Evolutionary conservation across 2,329 filamentous ascomycete genomes (phyloP).

Genomic region (Myriosclerotinia duriaeana): DNA sequence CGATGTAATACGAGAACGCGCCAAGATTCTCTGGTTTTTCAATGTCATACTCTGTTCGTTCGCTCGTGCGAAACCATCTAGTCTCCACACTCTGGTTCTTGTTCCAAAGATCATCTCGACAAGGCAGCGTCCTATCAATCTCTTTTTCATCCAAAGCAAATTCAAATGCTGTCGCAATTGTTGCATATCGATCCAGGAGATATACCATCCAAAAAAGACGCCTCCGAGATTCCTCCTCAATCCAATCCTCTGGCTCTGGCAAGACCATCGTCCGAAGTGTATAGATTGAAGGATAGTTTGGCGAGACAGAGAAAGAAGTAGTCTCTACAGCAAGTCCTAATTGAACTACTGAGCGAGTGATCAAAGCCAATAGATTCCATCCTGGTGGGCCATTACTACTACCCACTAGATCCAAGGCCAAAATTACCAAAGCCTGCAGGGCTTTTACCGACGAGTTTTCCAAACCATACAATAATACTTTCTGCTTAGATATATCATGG

Average conservation of each 20-base stretch:
- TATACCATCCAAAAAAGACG: constrained; percentile 95
- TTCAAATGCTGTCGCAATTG: constrained; percentile 86
- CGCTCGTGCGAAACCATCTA: constrained; percentile 67
- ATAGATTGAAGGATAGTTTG: constrained; percentile 81
- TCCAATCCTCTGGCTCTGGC: constrained; percentile 78
- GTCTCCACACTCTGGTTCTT: constrained; percentile 84
- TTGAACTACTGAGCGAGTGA: constrained; percentile 85
- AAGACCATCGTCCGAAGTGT: constrained; percentile 82
- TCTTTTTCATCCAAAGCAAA: constrained; percentile 87
- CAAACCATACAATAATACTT: constrained; percentile 81
- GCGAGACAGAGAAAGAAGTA: constrained; percentile 75
- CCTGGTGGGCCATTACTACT: constrained; percentile 86
- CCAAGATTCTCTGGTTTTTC: constrained; percentile 79
- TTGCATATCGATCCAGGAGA: constrained; percentile 84
- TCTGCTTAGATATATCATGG: constrained; percentile 78
- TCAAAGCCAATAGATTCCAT: constrained; percentile 88
- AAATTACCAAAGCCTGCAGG: constrained; percentile 81
- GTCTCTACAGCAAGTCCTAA: constrained; percentile 81
- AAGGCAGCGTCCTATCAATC: constrained; percentile 83
- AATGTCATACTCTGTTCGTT: constrained; percentile 58
- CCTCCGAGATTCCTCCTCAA: constrained; percentile 83
- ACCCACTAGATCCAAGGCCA: constrained; percentile 81
- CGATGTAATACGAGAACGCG: constrained; percentile 85
- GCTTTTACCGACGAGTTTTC: constrained; percentile 88
- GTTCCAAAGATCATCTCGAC: constrained; percentile 81